Evolutionary conservation across 129 eudicot genomes (phyloP).

Genomic region (Sambucus nigra): DNA sequence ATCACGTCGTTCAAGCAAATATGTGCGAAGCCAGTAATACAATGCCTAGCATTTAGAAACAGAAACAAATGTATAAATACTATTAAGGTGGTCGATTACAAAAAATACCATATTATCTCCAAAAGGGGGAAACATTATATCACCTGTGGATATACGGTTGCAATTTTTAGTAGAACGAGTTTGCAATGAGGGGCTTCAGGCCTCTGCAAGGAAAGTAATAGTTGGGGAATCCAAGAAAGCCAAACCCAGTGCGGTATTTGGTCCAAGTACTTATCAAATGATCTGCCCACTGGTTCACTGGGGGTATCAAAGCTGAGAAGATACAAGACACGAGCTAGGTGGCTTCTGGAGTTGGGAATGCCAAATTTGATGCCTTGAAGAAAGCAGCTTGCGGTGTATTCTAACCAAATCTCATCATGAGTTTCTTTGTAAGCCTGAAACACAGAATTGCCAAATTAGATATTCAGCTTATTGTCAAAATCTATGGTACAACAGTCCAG

Average conservation of each 20-base stretch:
- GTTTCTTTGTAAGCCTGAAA: slow-evolving; percentile 85
- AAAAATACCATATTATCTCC: background rate
- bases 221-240: slow-evolving; percentile 99
- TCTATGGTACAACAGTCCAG: background rate
- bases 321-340: slow-evolving; percentile 91
- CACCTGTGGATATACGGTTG: slow-evolving; percentile 90
- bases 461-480: slow-evolving; percentile 6
- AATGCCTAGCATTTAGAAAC: slow-evolving; percentile 43
- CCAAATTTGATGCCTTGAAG: slow-evolving; percentile 96
- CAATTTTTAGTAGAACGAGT: slow-evolving; percentile 80
- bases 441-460: slow-evolving; percentile 12
- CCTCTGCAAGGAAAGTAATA: slow-evolving; percentile 84
- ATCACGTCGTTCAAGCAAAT: slow-evolving; percentile 93
- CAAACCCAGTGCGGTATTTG: slow-evolving; percentile 98
- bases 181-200: slow-evolving; percentile 95
- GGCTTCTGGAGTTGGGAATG: slow-evolving; percentile 85
- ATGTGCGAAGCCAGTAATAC: slow-evolving; percentile 98
- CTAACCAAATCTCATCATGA: slow-evolving; percentile 93
- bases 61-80: slow-evolving; percentile 1
- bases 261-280: slow-evolving; percentile 88
- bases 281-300: slow-evolving; percentile 80
- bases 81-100: slow-evolving; percentile 4
- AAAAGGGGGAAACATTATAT: background rate
- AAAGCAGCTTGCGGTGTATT: slow-evolving; percentile 93
- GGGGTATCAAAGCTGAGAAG: slow-evolving; percentile 98